Evolutionary conservation across 2,329 filamentous ascomycete genomes (phyloP).

Genomic region (Dactylellina leptospora): DNA sequence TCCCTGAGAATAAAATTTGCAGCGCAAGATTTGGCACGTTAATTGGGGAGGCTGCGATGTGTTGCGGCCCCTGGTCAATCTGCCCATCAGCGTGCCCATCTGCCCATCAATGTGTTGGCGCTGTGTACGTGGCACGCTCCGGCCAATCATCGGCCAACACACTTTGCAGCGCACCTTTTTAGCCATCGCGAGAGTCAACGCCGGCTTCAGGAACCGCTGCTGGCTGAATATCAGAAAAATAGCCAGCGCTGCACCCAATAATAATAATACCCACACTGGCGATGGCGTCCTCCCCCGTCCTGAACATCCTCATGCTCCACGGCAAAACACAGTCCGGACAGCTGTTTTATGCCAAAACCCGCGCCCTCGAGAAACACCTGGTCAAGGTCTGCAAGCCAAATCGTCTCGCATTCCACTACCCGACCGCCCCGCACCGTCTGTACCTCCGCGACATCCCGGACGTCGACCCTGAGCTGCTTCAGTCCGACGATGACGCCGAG

Average conservation of each 20-base stretch:
- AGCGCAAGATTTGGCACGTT: neutral
- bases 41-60: constrained; percentile 44
- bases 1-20: neutral
- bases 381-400: constrained; percentile 38
- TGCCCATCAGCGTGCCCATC: neutral
- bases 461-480: constrained; percentile 55
- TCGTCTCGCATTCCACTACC: constrained; percentile 60
- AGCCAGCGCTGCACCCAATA: constrained; percentile 1
- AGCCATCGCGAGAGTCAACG: neutral
- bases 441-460: constrained; percentile 64
- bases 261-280: constrained; percentile 9
- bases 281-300: neutral
- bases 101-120: constrained; percentile 27
- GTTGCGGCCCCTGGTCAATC: constrained; percentile 5
- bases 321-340: constrained; percentile 73
- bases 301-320: constrained; percentile 57
- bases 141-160: constrained; percentile 35
- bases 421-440: constrained; percentile 63
- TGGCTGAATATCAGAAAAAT: neutral
- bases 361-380: constrained; percentile 68
- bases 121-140: constrained; percentile 50
- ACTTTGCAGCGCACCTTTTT: constrained; percentile 22
- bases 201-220: constrained; percentile 45
- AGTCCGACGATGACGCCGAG: constrained; percentile 63
- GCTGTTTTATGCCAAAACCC: constrained; percentile 72